These are phyloP conservation scores for Akanthomyces dipterigenus DNA, from an alignment of 2,329 filamentous ascomycete genomes.

Conservation along the genomic window DNA sequence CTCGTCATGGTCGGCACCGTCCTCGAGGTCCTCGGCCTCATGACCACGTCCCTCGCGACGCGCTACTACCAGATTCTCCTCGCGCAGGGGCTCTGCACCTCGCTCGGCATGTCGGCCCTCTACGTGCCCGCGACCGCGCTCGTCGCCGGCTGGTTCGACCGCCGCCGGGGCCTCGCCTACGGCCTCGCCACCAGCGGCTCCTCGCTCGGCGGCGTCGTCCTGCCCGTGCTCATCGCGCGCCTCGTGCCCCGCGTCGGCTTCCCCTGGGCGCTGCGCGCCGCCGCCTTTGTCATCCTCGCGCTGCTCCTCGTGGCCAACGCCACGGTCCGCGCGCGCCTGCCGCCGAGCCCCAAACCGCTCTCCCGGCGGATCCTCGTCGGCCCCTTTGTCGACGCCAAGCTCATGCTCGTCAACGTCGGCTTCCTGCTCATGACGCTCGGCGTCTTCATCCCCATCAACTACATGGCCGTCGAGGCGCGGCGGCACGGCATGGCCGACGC, in stretches of 20 bases:
- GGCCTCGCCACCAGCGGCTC: conserved; percentile 23
- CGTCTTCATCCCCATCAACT: conserved; percentile 31
- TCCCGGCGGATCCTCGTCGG: conserved; percentile 19
- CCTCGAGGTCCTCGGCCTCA: conserved; percentile 9
- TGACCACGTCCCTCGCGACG: conserved; percentile 2
- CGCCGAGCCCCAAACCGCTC: conserved; percentile 10
- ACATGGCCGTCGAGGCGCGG: conserved; percentile 26
- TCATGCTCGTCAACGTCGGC: conserved; percentile 23
- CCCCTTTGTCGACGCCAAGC: conserved; percentile 25
- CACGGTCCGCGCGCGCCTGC: conserved; percentile 19
- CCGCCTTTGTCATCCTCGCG: conserved; percentile 25
- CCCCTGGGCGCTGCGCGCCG: conserved; percentile 26
- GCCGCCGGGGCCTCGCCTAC: conserved; percentile 20
- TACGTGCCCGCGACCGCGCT: conserved; percentile 12
- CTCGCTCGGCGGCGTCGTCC: conserved; percentile 26
- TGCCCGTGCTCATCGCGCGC: conserved; percentile 26
- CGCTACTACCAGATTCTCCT: conserved; percentile 12
- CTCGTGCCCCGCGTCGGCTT: conserved; percentile 26
- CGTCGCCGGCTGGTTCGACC: conserved; percentile 18
- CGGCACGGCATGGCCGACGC: conserved; percentile 21
- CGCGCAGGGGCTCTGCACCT: conserved; percentile 10
- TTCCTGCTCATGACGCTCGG: conserved; percentile 31
- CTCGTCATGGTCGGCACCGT: conserved; percentile 12
- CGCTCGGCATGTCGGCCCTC: conserved; percentile 13
- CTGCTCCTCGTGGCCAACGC: conserved; percentile 25